Conservation (phyloP, 116 monocot species). For the Cymodocea nodosa region DNA sequence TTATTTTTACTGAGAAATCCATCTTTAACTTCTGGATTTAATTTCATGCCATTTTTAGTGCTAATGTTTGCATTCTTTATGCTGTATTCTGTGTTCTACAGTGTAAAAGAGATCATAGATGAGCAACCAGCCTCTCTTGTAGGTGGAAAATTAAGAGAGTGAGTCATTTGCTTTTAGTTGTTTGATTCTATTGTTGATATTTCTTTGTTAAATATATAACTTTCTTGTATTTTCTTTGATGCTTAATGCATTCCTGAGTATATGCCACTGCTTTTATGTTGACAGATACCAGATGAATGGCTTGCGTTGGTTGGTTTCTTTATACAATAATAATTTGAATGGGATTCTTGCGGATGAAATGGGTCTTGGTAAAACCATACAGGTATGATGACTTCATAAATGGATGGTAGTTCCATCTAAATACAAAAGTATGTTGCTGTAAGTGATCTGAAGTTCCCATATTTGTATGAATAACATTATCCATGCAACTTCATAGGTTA, state of each 20-base stretch:
- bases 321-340: slow-evolving; percentile 98
- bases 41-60: no score
- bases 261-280: slow-evolving; percentile 5
- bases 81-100: slow-evolving; percentile 16
- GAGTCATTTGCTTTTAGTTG: slow-evolving; percentile 15
- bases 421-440: background rate
- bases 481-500: slow-evolving; percentile 40
- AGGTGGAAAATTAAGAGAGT: slow-evolving; percentile 97
- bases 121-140: slow-evolving; percentile 71
- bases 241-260: no score
- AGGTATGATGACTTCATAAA: slow-evolving; percentile 28
- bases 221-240: background rate
- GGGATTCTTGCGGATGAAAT: slow-evolving; percentile 99
- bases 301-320: slow-evolving; percentile 89
- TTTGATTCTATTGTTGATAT: background rate
- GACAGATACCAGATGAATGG: slow-evolving; percentile 98
- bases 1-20: no score
- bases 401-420: background rate
- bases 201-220: no score
- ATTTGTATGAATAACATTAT: background rate
- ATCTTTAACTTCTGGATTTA: no score
- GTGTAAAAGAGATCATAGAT: slow-evolving; percentile 83
- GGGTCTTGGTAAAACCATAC: slow-evolving; percentile 99
- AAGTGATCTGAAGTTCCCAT: background rate
- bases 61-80: background rate